phyloP scores from a whole-genome alignment of 2,329 filamentous ascomycete genomes.

The Fusarium humuli region DNA sequence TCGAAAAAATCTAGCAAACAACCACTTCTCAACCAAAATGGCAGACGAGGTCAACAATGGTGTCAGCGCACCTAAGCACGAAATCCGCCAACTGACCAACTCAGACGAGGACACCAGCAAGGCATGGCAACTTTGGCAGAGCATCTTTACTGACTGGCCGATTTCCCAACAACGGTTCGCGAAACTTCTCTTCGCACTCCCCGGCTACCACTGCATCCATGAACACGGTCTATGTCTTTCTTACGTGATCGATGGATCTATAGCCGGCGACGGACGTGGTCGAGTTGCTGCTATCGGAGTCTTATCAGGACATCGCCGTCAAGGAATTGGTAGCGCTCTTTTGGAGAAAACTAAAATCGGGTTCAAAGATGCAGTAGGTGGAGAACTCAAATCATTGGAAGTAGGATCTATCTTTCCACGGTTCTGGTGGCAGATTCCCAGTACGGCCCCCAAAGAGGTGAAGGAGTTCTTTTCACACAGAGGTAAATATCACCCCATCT shows the following conservation, averaged over 20 bases:
- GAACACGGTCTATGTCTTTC: constrained; percentile 38
- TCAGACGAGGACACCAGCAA: constrained; percentile 31
- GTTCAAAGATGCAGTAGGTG: not conserved
- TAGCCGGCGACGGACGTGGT: not conserved
- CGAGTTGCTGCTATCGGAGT: constrained; percentile 39
- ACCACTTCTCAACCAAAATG: not conserved
- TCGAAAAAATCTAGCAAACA: too few species aligned
- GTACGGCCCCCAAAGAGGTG: not conserved
- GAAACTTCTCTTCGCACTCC: constrained; percentile 8
- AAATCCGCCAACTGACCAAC: constrained; percentile 22
- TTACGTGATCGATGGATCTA: not conserved
- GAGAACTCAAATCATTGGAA: constrained; percentile 26
- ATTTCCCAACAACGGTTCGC: constrained; percentile 19
- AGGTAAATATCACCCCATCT: constrained; percentile 3
- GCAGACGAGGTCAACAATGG: not conserved
- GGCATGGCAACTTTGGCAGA: constrained; percentile 39
- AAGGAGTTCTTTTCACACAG: constrained; percentile 36
- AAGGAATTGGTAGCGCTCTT: constrained; percentile 34
- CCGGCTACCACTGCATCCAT: constrained; percentile 30
- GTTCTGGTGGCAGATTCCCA: constrained; percentile 42
- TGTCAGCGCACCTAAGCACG: not conserved
- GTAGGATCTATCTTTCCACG: constrained; percentile 38
- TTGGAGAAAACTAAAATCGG: constrained; percentile 19
- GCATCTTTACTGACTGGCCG: constrained; percentile 39
- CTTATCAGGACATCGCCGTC: constrained; percentile 26